phyloP scores from a whole-genome alignment of 306 rosid species.

The Oemleria cerasiformis region DNA sequence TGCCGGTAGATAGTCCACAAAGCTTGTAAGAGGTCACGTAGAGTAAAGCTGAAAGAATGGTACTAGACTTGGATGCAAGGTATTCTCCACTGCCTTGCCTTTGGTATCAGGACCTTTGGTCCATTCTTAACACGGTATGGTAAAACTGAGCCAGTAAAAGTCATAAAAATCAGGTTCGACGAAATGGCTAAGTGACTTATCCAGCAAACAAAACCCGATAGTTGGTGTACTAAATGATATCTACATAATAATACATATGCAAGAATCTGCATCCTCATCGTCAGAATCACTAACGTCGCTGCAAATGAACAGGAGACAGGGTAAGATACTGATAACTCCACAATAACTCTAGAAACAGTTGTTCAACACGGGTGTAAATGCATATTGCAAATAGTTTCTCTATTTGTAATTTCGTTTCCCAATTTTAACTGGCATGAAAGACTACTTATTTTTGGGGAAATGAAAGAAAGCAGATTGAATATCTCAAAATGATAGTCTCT shows the following conservation, averaged over 20 bases:
- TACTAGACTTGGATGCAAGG: slow-evolving; percentile 33
- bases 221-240: slow-evolving; percentile 28
- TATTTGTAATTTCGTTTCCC: slow-evolving; percentile 8
- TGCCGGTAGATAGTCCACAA: slow-evolving; percentile 20
- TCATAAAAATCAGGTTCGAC: slow-evolving; percentile 29
- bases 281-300: slow-evolving; percentile 80
- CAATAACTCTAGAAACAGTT: background rate
- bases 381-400: slow-evolving; percentile 17
- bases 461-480: background rate
- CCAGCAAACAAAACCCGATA: slow-evolving; percentile 43
- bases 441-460: background rate
- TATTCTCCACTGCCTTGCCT: slow-evolving; percentile 16
- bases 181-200: slow-evolving; percentile 33
- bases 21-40: slow-evolving; percentile 24
- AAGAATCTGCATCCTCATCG: slow-evolving; percentile 69
- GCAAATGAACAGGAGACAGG: slow-evolving; percentile 42
- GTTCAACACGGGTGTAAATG: background rate
- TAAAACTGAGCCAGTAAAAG: slow-evolving; percentile 21
- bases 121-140: slow-evolving; percentile 31
- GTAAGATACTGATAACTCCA: slow-evolving; percentile 17
- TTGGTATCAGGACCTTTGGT: slow-evolving; percentile 28
- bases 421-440: slow-evolving; percentile 6
- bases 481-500: background rate
- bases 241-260: slow-evolving; percentile 78
- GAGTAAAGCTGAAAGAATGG: slow-evolving; percentile 28